These are phyloP conservation scores for Casaregolazyma lundiana DNA, from an alignment of 1,139 yeast genomes.

Conservation along the genomic window DNA sequence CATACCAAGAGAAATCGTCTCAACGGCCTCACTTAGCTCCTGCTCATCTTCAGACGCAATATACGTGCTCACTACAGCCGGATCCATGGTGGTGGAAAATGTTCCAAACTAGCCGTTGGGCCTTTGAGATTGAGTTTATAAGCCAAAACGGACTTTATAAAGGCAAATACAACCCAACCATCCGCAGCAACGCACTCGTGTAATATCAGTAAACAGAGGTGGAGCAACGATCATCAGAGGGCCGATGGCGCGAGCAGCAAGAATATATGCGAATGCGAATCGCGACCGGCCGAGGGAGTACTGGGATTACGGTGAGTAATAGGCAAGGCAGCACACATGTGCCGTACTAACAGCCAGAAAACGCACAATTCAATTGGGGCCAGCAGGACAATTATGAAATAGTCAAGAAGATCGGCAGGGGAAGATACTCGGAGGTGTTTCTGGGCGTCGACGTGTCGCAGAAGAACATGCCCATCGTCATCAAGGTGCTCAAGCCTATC, in stretches of 20 bases:
- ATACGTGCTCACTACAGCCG: conserved; percentile 16
- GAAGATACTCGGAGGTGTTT: conserved; percentile 92
- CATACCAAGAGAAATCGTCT: conserved; percentile 27
- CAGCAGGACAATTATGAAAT: conserved; percentile 74
- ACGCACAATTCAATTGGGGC: conserved; percentile 45
- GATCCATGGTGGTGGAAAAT: conserved; percentile 19
- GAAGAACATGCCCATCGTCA: conserved; percentile 43
- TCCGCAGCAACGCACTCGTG: too few species aligned
- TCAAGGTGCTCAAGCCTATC: conserved; percentile 90
- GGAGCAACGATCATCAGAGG: not conserved
- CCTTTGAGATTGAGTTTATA: too few species aligned
- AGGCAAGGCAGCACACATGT: not conserved
- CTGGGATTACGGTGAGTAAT: conserved; percentile 65
- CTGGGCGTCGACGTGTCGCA: conserved; percentile 50
- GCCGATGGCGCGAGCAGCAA: conserved; percentile 31
- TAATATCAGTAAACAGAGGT: too few species aligned
- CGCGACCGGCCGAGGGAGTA: conserved; percentile 67
- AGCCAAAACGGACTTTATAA: too few species aligned
- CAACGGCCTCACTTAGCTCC: conserved; percentile 28
- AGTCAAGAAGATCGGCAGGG: conserved; percentile 81
- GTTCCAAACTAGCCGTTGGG: too few species aligned
- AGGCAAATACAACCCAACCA: too few species aligned
- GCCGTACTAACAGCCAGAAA: conserved; percentile 25
- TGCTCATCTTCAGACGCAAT: conserved; percentile 36
- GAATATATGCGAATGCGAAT: conserved; percentile 80